Base-by-base conservation (phyloP, 2,329 filamentous ascomycete species). In the Apiospora koreana region DNA sequence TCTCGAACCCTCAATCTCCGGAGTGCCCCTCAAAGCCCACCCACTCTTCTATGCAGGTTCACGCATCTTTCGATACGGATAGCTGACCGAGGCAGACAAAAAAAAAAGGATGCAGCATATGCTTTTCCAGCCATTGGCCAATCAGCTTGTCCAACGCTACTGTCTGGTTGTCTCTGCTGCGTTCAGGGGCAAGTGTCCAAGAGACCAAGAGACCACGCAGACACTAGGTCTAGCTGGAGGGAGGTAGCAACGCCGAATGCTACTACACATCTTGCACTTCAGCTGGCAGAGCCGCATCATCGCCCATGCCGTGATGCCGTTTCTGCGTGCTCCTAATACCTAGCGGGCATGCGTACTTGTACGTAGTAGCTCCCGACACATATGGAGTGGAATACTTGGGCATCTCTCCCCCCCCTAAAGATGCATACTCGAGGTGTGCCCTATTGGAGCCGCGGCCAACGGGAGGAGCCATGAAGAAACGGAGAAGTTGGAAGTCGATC, bases 251-350 rank as follows among this genome's bases (percentile, higher is more conserved):
- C 31, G 54, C 54, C 31, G 54, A 38, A 38, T 62, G 54, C 54
- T 62, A 62, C 54, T 31, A 58, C 25, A 18, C 16, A n/a, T 62
- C 54, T 62, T 35, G 50, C 16, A 35, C 28, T 25, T 35, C 50
- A 35, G 28, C 50, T 62, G 54, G 54, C 54, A 62, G 54, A 62
- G 54, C 54, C 54, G 54, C 54, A 62, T 62, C 54, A 62, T 62
- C 35, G 54, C 31, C 35, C 54, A 38, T 62, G 54, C 54, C 35
- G 31, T 18, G 41, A 43, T 62, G 54, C 31, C 18, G 28, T 31
- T 14, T 9, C 46, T 6, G 12, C 14, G 9, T 50, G 46, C 12
- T 50, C n/a, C 45, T 12, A n/a, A 35, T 38, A n/a, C n/a, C n/a
- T n/a, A 21, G 28, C 54, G 54, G 54, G 18, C 54, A 62, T 62